A percentile compares a stretch with the other conserved stretches of the same genome.
Evolutionary conservation across 257 asterid genomes (phyloP).

Genomic region (Ilex asprella): DNA sequence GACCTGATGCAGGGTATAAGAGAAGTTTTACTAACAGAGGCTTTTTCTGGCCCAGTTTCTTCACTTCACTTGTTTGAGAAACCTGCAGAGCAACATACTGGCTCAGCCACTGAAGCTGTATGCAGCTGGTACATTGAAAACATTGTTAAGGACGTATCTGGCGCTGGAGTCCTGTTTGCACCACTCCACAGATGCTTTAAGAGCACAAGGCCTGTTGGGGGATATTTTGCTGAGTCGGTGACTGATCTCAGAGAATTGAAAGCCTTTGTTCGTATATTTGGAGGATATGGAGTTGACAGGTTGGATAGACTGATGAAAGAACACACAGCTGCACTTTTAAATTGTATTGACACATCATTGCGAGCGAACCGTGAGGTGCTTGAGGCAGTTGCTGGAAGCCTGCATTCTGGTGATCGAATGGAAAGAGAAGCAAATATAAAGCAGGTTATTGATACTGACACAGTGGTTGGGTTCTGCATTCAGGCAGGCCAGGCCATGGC

Average conservation of each 20-base stretch:
- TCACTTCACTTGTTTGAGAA: constrained; percentile 91
- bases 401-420: constrained; percentile 81
- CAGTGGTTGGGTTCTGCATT: constrained; percentile 84
- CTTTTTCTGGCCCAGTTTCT: constrained; percentile 94
- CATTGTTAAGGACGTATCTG: constrained; percentile 83
- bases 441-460: constrained; percentile 94
- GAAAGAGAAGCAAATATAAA: constrained; percentile 71
- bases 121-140: constrained; percentile 95
- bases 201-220: constrained; percentile 97
- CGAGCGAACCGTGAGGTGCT: constrained; percentile 89
- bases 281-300: constrained; percentile 92
- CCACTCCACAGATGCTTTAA: constrained; percentile 88
- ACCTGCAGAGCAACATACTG: constrained; percentile 70
- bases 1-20: constrained; percentile 95
- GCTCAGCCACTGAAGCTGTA: constrained; percentile 82
- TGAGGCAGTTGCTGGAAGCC: constrained; percentile 88
- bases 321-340: constrained; percentile 90
- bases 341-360: constrained; percentile 86
- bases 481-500: constrained; percentile 96
- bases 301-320: constrained; percentile 88
- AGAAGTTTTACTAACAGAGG: constrained; percentile 82
- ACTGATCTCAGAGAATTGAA: constrained; percentile 71
- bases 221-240: constrained; percentile 87
- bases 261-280: constrained; percentile 82
- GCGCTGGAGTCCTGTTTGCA: constrained; percentile 83